A percentile compares a stretch with the other conserved stretches of the same genome.
Evolutionary conservation across 2,329 filamentous ascomycete genomes (phyloP).

Genomic region (Diaporthe vaccinii): DNA sequence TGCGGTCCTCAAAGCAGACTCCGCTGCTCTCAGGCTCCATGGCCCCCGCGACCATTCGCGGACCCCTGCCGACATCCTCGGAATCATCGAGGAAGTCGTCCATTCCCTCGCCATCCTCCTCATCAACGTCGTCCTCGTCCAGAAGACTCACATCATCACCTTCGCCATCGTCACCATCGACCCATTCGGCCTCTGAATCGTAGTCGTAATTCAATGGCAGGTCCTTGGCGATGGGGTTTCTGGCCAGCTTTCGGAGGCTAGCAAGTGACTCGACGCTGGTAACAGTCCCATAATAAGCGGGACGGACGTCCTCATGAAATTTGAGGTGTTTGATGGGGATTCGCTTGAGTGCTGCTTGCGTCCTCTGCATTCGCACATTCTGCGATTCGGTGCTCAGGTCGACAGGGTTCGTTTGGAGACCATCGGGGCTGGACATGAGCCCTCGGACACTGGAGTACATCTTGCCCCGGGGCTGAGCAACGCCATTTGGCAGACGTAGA

Average conservation of each 20-base stretch:
- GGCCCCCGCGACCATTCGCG: constrained; percentile 74
- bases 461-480: constrained; percentile 58
- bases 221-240: constrained; percentile 65
- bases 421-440: constrained; percentile 70
- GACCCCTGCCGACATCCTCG: constrained; percentile 72
- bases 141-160: constrained; percentile 71
- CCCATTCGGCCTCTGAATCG: constrained; percentile 89
- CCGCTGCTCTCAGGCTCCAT: constrained; percentile 84
- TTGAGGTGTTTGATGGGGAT: constrained; percentile 74
- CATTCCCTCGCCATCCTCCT: constrained; percentile 86
- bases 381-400: constrained; percentile 57
- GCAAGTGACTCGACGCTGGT: constrained; percentile 70
- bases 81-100: constrained; percentile 92
- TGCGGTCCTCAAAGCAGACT: constrained; percentile 82
- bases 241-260: constrained; percentile 64
- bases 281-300: constrained; percentile 80
- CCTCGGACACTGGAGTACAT: constrained; percentile 68
- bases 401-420: constrained; percentile 50
- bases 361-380: constrained; percentile 53
- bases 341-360: constrained; percentile 58
- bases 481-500: constrained; percentile 60
- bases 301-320: constrained; percentile 76
- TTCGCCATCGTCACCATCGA: constrained; percentile 78
- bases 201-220: constrained; percentile 84
- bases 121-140: constrained; percentile 77